Evolutionary conservation across 805 yeast genomes (phyloP), one percentile per base, ranked within the genome.

Genomic region (Schizosaccharomyces osmophilus): DNA sequence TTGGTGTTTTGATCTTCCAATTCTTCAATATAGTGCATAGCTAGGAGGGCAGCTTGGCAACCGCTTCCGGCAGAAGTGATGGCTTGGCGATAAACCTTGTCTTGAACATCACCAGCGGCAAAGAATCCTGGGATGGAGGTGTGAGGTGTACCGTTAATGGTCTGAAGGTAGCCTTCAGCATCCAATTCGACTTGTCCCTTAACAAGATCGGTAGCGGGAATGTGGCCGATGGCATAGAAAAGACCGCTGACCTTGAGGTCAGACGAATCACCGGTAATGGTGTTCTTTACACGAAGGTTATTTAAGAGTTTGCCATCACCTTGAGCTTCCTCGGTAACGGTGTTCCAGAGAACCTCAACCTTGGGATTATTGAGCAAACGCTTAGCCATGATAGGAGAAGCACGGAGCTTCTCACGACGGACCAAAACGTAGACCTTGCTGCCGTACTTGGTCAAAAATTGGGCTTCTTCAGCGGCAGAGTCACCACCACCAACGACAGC

Each of bases 401-500:
- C 99, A 75, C 99, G 83, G 69, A 93, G 78, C 70, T 79, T 80
- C 73, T 90, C 97, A 73, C 90, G 87, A 79, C 99, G 87, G 61
- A 93, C 97, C 68, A 93, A 78, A 73, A 93, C 76, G 74, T 76
- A 87, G 62, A 93, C 98, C 78, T 93, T 93, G 62, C 97, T 87
- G 65, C 95, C 99, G 74, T 93, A 93, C 74, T 93, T 93, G 69
- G 99, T 93, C 73, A 93, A 79, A 75, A 93, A 93, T 66, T 86
- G 77, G 41, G 99, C 98, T 77, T 93, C 99, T 77, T 93, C 99
- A 74, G 97, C 95, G 22, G 99, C 99, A 67, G 97, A 88, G 75
- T 93, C 99, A 73, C 99, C 99, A 67, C 99, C 99, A 64, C 99
- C 99, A 67, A 93, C 78, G 63, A 93, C 99, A 31, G 96, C 97